These are phyloP conservation scores for Colletotrichum liriopes DNA, from an alignment of 2,329 filamentous ascomycete species.

Conservation along the genomic window DNA sequence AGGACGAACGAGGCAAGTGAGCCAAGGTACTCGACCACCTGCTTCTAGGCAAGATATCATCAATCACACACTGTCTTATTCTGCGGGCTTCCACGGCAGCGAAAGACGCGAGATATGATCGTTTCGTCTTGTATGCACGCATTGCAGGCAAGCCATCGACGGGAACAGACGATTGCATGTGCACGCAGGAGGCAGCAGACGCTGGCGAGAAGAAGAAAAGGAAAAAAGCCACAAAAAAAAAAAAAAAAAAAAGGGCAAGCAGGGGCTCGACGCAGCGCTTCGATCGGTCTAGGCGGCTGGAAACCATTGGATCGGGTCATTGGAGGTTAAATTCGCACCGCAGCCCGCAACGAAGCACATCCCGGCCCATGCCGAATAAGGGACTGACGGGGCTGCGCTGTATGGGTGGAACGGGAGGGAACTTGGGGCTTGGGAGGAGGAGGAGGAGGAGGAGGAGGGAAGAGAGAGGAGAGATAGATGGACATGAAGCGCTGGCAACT, in stretches of 20 bases:
- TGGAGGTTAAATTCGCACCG: conserved; percentile 36
- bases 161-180: not conserved
- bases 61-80: no score
- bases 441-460: not conserved
- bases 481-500: conserved; percentile 9
- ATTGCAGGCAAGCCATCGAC: not conserved
- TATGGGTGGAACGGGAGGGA: not conserved
- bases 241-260: not conserved
- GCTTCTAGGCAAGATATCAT: not conserved
- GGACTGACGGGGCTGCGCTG: not conserved
- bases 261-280: conserved; percentile 11
- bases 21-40: not conserved
- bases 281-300: conserved; percentile 38
- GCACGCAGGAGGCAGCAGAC: not conserved
- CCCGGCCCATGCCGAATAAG: conserved; percentile 27
- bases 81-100: no score
- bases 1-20: not conserved
- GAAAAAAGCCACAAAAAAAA: not conserved
- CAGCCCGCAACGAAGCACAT: conserved; percentile 10
- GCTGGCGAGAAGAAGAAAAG: not conserved
- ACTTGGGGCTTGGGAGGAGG: not conserved
- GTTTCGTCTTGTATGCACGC: not conserved
- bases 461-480: not conserved
- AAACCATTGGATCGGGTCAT: conserved; percentile 40
- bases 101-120: conserved; percentile 6